Evolutionary conservation across 768 basidiomycete genomes (phyloP).

Genomic region (Tulasnella sp.): DNA sequence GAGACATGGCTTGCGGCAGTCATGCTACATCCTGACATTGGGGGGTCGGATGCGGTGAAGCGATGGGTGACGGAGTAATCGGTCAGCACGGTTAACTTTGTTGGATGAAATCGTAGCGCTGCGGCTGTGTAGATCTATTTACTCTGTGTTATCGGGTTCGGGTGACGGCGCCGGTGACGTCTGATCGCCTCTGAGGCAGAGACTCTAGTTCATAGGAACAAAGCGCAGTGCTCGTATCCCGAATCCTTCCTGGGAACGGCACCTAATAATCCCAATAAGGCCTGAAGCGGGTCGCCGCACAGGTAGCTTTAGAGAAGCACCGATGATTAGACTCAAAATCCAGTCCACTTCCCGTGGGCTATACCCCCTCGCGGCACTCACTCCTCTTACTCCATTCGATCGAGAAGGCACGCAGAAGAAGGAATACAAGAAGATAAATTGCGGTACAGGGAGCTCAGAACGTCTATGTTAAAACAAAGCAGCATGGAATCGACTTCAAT

Average conservation of each 20-base stretch:
- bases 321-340: constrained; percentile 4
- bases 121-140: neutral
- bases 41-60: constrained; percentile 25
- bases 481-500: neutral
- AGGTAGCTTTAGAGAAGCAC: neutral
- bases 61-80: constrained; percentile 32
- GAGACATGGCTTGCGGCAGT: constrained; percentile 33
- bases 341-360: neutral
- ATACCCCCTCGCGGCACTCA: neutral
- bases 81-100: constrained; percentile 13
- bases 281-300: neutral
- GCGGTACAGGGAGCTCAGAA: neutral
- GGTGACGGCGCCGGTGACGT: neutral
- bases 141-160: constrained; percentile 12
- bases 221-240: neutral
- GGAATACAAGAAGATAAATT: constrained; percentile 3
- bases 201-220: constrained; percentile 4
- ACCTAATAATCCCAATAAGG: neutral
- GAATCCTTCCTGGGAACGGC: neutral
- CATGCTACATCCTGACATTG: constrained; percentile 32
- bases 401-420: neutral
- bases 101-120: constrained; percentile 5
- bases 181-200: constrained; percentile 2
- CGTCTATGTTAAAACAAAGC: neutral
- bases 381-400: neutral